phyloP scores from a whole-genome alignment of 148 eudicot species.

The Arbutus unedo region DNA sequence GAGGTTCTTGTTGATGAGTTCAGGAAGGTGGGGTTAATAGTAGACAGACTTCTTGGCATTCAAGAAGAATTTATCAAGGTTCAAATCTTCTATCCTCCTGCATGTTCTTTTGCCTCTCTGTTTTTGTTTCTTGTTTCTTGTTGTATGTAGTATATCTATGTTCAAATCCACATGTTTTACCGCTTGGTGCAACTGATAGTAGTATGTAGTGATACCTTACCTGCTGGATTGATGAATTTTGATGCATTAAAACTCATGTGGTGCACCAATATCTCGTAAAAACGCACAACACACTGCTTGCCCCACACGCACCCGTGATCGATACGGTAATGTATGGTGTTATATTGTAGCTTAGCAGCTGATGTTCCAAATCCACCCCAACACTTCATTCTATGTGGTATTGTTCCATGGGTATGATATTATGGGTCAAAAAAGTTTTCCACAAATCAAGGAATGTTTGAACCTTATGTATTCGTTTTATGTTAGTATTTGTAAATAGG shows the following conservation, averaged over 20 bases:
- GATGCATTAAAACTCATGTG: not conserved
- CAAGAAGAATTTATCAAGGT: constrained; percentile 86
- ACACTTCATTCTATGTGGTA: not conserved
- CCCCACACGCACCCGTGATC: not conserved
- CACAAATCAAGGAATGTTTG: not conserved
- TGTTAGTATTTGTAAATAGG: not conserved
- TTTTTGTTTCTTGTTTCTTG: not conserved
- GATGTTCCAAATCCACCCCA: not conserved
- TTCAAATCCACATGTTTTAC: not conserved
- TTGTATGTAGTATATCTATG: not conserved
- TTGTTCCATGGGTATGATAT: not conserved
- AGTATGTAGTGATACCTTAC: not conserved
- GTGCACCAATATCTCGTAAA: not conserved
- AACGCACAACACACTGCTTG: not conserved
- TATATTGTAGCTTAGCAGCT: not conserved
- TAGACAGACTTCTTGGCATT: constrained; percentile 68
- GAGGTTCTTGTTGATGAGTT: constrained; percentile 64
- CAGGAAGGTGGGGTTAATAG: constrained; percentile 53
- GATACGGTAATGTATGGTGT: not conserved
- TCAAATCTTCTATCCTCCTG: constrained; percentile 1
- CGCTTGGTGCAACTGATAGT: not conserved
- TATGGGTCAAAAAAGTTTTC: not conserved
- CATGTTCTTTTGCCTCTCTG: not conserved
- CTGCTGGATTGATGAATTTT: not conserved
- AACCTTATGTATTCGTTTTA: not conserved